A percentile compares a stretch with the other conserved stretches of the same genome.
These are phyloP conservation scores for Ulmus americana DNA, from an alignment of 331 rosid species.

Conservation along the genomic window DNA sequence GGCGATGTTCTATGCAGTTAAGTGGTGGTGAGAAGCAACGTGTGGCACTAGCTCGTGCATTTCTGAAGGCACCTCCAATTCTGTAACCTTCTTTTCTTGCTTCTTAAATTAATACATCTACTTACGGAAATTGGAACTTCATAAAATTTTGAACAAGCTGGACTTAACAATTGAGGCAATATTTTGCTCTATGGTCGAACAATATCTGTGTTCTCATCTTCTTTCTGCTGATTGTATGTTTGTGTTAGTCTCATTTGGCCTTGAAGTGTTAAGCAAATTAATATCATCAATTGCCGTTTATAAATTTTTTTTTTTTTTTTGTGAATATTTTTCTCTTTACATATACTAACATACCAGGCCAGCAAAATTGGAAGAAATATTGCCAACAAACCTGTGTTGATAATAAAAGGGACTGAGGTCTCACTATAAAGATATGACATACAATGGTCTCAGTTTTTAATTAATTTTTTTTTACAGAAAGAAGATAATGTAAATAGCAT, in stretches of 20 bases:
- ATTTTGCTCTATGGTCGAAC: neutral
- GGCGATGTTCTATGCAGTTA: conserved; percentile 46
- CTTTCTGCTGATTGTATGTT: neutral
- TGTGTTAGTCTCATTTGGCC: neutral
- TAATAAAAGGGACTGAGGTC: no score
- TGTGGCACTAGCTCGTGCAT: conserved; percentile 94
- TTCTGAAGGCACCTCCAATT: conserved; percentile 86
- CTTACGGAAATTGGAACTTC: neutral
- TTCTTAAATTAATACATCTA: conserved; percentile 4
- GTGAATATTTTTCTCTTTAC: no score
- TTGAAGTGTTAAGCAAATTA: no score
- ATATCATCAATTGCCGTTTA: no score
- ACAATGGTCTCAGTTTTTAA: neutral
- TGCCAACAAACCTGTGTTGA: no score
- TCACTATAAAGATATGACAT: neutral
- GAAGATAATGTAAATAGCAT: neutral
- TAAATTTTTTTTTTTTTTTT: no score
- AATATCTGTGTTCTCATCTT: neutral
- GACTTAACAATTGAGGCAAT: neutral
- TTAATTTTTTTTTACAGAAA: neutral
- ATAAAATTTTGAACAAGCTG: neutral
- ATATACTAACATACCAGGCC: no score
- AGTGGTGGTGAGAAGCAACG: conserved; percentile 99
- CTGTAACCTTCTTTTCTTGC: conserved; percentile 48
- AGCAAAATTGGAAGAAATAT: no score